Conservation (phyloP, 805 yeast genomes). For the Cyberlindnera amylophila region DNA sequence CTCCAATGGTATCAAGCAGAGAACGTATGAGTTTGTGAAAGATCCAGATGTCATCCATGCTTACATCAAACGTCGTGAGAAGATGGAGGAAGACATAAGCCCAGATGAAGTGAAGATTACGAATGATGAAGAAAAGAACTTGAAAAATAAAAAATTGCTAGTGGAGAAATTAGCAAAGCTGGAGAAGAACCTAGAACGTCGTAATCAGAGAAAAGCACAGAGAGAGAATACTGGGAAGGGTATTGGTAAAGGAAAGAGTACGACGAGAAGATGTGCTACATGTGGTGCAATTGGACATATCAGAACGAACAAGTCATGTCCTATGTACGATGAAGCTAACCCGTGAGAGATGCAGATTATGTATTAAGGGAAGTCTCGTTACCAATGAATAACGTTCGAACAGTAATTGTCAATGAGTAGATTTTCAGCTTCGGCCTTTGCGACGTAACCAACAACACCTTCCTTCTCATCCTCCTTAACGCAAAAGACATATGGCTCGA, state of each 20-base stretch:
- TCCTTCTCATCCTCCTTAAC: constrained; percentile 30
- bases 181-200: constrained; percentile 69
- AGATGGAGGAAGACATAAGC: constrained; percentile 58
- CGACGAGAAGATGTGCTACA: constrained; percentile 81
- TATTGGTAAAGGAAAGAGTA: constrained; percentile 32
- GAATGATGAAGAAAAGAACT: constrained; percentile 79
- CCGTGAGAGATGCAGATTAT: constrained; percentile 8
- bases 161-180: constrained; percentile 82
- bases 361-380: background rate
- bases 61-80: constrained; percentile 68
- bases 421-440: constrained; percentile 17
- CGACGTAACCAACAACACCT: constrained; percentile 22
- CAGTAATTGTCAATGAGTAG: constrained; percentile 16
- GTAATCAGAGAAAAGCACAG: constrained; percentile 52
- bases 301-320: constrained; percentile 84
- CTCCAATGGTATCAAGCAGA: constrained; percentile 78
- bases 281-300: constrained; percentile 97
- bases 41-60: constrained; percentile 88
- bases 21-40: constrained; percentile 70
- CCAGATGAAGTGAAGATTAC: constrained; percentile 74
- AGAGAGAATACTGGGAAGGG: constrained; percentile 34
- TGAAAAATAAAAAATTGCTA: constrained; percentile 68
- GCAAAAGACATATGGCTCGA: constrained; percentile 34
- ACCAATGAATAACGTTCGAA: constrained; percentile 28
- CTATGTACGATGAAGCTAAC: constrained; percentile 61